Base-by-base conservation (phyloP, 352 stramenopile genomes). In the Pythium periplocum region DNA sequence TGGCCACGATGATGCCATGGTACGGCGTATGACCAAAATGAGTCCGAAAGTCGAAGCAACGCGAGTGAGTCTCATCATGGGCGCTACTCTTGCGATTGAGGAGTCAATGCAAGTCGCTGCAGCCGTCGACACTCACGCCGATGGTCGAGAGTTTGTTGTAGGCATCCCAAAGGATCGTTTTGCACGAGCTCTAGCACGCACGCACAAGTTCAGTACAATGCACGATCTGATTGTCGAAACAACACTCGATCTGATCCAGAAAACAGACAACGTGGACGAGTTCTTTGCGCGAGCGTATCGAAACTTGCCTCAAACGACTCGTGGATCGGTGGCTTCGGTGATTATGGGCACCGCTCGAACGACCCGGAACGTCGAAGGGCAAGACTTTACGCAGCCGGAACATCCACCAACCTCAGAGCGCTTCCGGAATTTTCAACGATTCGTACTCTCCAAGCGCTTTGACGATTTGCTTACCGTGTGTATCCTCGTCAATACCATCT, bases 61-160 rank as follows among this genome's bases (percentile, higher is more conserved):
- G 0, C 78, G 82, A n/a, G 77, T 92, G 17, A 87, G 75, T 31
- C 74, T 92, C 58, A 87, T 92, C 58, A 86, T 92, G 75, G 81
- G 81, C 11, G 78, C 81, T 10, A 92, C 81, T 30, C 72, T 92
- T 4, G 81, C 82, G 7, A 77, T 92, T 33, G 78, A 92, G 41
- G 66, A 80, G 48, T 71, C 68, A 5, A 75, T 74, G 6, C 62
- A 58, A 34, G 26, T 31, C 9, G 43, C 43, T 11, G 9, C 17
- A 30, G 43, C 43, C 43, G 43, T 30, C 43, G 9, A 48, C 9
- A 31, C 43, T 31, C 9, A 48, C 9, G 43, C 9, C 9, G 43
- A 30, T 48, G 43, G 43, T 30, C 17, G 17, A 26, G 17, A 26
- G 17, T 26, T 26, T 26, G 17, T 26, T 26, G 17, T 26, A 26